Base-by-base conservation (phyloP, 305 asterid genomes). In the Petunia hybrid region DNA sequence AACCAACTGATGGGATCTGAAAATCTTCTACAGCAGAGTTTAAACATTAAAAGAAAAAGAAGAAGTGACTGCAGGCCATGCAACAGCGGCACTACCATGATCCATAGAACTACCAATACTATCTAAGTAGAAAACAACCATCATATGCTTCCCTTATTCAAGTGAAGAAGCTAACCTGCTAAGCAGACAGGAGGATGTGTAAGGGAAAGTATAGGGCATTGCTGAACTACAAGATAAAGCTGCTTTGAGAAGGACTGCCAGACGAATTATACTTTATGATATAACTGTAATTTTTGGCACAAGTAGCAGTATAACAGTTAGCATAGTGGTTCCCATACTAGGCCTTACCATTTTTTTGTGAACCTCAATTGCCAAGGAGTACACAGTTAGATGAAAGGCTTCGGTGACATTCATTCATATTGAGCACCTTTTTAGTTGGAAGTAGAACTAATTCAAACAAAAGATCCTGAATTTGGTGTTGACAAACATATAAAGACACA, bases 351-450 rank as follows among this genome's bases (percentile, higher is more conserved):
- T 22, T 45, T 22, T 22, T 70, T 70, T 45, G 41, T 70, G 59
- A 70, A 70, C 42, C 76, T 69, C 40, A 22, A 45, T 67, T 69
- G 41, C n/a, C 16, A 69, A 16, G 8, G 60, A 22, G 42, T 70
- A 22, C 22, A 31, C 42, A 22, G 77, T 43, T 43, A 43, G 13
- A 4, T 45, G 59, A 4, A 45, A 16, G 59, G 42, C 59, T 9
- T 9, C 0, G 8, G 9, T 1, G 3, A 22, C 77, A 46, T 70
- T 22, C 42, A 70, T 70, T 35, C 59, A 4, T 41, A 22, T 45
- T 59, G 22, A 3, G 13, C 59, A 70, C 9, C 2, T 1, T 45
- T 70, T 45, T 1, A 22, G 60, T 70, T 45, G 57, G 77, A 70
- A 45, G 77, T 70, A 22, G 9, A 70, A 70, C 1, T 5, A 70